phyloP scores from a whole-genome alignment of 208 protist genomes.

The Wallacemonas sp. region DNA sequence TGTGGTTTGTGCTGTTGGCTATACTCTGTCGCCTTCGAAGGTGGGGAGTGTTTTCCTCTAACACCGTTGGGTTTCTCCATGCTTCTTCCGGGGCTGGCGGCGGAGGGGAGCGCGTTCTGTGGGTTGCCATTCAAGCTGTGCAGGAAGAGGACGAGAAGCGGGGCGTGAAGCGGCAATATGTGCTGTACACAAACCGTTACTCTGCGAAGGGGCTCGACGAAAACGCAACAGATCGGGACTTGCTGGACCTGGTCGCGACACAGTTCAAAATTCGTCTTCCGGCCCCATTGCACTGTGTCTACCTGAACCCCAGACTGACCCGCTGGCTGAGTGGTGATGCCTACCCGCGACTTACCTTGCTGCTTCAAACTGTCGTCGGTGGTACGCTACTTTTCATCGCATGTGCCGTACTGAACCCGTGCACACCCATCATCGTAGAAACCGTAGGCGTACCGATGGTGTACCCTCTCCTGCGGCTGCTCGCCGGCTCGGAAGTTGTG shows the following conservation, averaged over 20 bases:
- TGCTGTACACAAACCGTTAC: slow-evolving; percentile 60
- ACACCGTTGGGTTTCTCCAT: slow-evolving; percentile 91
- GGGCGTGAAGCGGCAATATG: slow-evolving; percentile 45
- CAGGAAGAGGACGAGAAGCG: slow-evolving; percentile 42
- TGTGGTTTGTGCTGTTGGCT: slow-evolving; percentile 12
- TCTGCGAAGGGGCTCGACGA: not conserved
- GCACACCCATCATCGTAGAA: slow-evolving; percentile 83
- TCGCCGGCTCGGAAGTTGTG: slow-evolving; percentile 80
- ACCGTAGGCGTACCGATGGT: slow-evolving; percentile 96
- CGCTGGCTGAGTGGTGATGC: slow-evolving; percentile 57
- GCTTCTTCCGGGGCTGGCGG: slow-evolving; percentile 90
- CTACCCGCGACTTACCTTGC: slow-evolving; percentile 91
- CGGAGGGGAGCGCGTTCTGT: slow-evolving; percentile 97
- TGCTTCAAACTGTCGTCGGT: slow-evolving; percentile 91
- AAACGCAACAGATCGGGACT: slow-evolving; percentile 12
- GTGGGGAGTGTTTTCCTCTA: slow-evolving; percentile 21
- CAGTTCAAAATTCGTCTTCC: slow-evolving; percentile 75
- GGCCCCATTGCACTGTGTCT: slow-evolving; percentile 67
- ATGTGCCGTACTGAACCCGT: slow-evolving; percentile 67
- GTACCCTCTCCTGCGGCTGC: slow-evolving; percentile 90
- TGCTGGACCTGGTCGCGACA: slow-evolving; percentile 32
- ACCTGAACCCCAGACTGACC: slow-evolving; percentile 41
- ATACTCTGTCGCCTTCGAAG: slow-evolving; percentile 22
- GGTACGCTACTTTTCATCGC: slow-evolving; percentile 88
- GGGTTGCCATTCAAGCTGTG: slow-evolving; percentile 80